Percentiles rank a stretch among this genome's conserved stretches.
Evolutionary conservation across 805 yeast genomes (phyloP).

Genomic region (Tetrapisispora arboricola): DNA sequence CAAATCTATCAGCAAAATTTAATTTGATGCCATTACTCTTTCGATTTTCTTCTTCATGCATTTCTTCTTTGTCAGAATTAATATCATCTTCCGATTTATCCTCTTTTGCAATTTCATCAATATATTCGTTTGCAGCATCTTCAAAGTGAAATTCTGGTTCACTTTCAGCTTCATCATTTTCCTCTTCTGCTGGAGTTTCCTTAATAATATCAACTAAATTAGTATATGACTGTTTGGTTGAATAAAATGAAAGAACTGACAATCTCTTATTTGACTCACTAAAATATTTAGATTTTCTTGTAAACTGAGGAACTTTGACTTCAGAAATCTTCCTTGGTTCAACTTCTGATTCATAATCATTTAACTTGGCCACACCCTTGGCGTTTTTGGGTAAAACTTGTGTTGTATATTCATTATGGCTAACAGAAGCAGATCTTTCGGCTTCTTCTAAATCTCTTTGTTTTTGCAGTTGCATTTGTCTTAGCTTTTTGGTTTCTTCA

Average conservation of each 20-base stretch:
- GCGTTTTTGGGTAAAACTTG: constrained; percentile 22
- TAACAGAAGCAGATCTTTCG: constrained; percentile 10
- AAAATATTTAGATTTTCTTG: constrained; percentile 56
- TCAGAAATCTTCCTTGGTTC: constrained; percentile 49
- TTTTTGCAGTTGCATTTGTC: constrained; percentile 1
- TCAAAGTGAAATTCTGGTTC: constrained; percentile 26
- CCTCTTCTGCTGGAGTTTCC: constrained; percentile 8
- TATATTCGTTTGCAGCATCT: constrained; percentile 14
- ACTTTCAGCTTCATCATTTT: constrained; percentile 3
- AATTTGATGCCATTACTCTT: constrained; percentile 19
- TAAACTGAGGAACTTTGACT: constrained; percentile 58
- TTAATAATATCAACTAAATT: constrained; percentile 42
- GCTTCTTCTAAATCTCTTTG: constrained; percentile 2
- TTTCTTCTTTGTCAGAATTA: background rate
- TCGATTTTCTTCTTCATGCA: constrained; percentile 4
- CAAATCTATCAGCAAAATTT: constrained; percentile 33
- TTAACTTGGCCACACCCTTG: constrained; percentile 17
- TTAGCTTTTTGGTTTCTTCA: background rate
- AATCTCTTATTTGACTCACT: constrained; percentile 55
- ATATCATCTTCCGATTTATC: background rate
- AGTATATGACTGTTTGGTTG: constrained; percentile 54
- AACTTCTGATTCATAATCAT: constrained; percentile 7
- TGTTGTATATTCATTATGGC: constrained; percentile 12
- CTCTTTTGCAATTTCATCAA: constrained; percentile 6
- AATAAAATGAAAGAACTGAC: constrained; percentile 61